Evolutionary conservation across 73 alveolate genomes (phyloP), one percentile per base, ranked within the genome.

Genomic region (Stentor roeselii): DNA sequence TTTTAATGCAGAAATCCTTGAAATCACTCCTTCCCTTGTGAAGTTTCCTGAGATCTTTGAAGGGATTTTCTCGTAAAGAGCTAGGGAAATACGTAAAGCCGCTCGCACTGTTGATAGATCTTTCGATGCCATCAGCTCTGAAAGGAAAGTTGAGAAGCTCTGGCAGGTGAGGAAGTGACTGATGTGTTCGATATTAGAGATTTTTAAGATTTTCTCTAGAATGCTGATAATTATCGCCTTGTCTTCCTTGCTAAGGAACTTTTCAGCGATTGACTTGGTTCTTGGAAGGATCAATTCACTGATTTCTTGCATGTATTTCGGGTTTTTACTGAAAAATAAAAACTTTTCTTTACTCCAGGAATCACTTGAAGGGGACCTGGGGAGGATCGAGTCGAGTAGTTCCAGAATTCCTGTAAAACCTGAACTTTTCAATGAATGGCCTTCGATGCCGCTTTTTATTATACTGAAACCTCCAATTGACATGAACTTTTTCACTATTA

Each of bases 41-140:
- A 67, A 67, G 34, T 67, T 67, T 30, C 27, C 37, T 15, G 80
- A n/a, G 80, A 67, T 32, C 2, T 67, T 21, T n/a, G 21, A n/a
- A 0, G 80, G 80, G 80, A 67, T 67, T 67, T 67, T 67, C 37
- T 34, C 80, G 2, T 67, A 67, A 32, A 67, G 80, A 21, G 37
- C 41, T n/a, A 21, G 21, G 37, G 37, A 21, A 67, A 67, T 67
- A 14, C 37, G 21, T 0, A 67, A 32, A 27, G 80, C 80, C 1
- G n/a, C 37, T 34, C 37, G 21, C 42, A 67, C 37, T 21, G 80
- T 67, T 21, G n/a, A 67, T 1, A 67, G 37, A 67, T 67, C 80
- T 21, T 32, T 21, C 21, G 80, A 67, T 1, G 41, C 11, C 37
- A 67, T 21, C 21, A 67, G 80, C 41, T 67, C 80, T 21, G 80